Evolutionary conservation across 139 green algal species (phyloP).

Genomic region (Spirogloea muscicola): DNA sequence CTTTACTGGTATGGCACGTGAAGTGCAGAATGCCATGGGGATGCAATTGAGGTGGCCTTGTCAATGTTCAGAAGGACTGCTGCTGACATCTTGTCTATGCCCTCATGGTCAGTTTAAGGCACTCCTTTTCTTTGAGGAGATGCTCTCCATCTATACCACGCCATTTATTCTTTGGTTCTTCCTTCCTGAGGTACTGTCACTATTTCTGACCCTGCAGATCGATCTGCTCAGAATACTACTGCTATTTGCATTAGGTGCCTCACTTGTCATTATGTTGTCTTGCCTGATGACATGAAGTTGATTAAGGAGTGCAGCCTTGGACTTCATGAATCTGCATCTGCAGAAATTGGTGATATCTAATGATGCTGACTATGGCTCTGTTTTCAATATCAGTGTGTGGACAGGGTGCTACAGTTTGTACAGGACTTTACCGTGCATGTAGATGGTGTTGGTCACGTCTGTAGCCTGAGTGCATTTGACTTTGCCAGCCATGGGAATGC

Average conservation of each 20-base stretch:
- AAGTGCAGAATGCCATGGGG: too few species aligned
- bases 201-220: too few species aligned
- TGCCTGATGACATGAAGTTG: too few species aligned
- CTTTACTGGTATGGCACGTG: too few species aligned
- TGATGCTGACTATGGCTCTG: conserved; percentile 1
- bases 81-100: neutral
- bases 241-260: too few species aligned
- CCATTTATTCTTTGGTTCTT: conserved; percentile 75
- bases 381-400: conserved; percentile 46
- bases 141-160: conserved; percentile 74
- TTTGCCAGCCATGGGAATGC: conserved; percentile 72
- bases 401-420: conserved; percentile 79
- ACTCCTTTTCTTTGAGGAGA: conserved; percentile 82
- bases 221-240: too few species aligned
- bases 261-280: too few species aligned
- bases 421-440: conserved; percentile 60
- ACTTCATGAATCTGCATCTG: neutral
- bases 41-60: too few species aligned
- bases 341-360: neutral
- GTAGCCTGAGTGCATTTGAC: conserved; percentile 72
- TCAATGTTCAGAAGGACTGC: neutral
- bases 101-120: conserved; percentile 81
- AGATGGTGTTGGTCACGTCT: conserved; percentile 85
- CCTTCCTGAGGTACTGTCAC: conserved; percentile 38
- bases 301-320: too few species aligned